Conservation (phyloP, 495 filamentous ascomycete genomes). For the Penicillium flavigenum region DNA sequence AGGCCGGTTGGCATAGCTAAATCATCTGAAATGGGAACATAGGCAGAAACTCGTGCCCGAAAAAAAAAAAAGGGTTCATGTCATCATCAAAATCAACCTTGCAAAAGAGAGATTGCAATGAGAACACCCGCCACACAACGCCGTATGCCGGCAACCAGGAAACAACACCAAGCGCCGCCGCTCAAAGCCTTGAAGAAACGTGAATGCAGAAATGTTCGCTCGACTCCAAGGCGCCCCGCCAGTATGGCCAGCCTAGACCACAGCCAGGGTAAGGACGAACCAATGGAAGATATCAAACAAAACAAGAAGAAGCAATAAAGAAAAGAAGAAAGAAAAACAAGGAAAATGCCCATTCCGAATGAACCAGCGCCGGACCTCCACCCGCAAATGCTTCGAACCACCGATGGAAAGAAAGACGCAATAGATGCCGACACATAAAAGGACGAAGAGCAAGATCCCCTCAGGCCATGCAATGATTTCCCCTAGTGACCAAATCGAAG, state of each 20-base stretch:
- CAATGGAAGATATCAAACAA: neutral
- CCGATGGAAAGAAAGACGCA: conserved; percentile 27
- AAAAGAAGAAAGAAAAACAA: conserved; percentile 13
- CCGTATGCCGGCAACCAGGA: conserved; percentile 24
- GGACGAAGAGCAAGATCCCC: conserved; percentile 20
- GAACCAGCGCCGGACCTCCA: conserved; percentile 25
- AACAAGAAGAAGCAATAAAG: conserved; percentile 4
- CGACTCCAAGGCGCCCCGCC: conserved; percentile 3
- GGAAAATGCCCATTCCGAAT: conserved; percentile 15
- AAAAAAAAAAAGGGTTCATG: conserved; percentile 16
- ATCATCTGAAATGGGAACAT: conserved; percentile 10
- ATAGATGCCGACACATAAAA: conserved; percentile 38
- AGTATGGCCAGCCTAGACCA: neutral
- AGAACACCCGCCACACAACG: conserved; percentile 23
- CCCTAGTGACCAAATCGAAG: conserved; percentile 20
- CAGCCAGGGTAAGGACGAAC: neutral
- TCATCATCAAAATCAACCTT: conserved; percentile 20
- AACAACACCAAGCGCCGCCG: conserved; percentile 45
- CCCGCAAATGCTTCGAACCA: conserved; percentile 28
- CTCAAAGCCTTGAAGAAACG: conserved; percentile 28
- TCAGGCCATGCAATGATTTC: conserved; percentile 30
- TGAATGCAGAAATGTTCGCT: conserved; percentile 9
- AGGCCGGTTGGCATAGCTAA: conserved; percentile 8
- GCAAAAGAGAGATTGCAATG: conserved; percentile 11
- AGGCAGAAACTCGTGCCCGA: neutral